Evolutionary conservation across 2,329 filamentous ascomycete genomes (phyloP), one percentile per base, ranked within the genome.

Genomic region (Triangularia verruculosa): DNA sequence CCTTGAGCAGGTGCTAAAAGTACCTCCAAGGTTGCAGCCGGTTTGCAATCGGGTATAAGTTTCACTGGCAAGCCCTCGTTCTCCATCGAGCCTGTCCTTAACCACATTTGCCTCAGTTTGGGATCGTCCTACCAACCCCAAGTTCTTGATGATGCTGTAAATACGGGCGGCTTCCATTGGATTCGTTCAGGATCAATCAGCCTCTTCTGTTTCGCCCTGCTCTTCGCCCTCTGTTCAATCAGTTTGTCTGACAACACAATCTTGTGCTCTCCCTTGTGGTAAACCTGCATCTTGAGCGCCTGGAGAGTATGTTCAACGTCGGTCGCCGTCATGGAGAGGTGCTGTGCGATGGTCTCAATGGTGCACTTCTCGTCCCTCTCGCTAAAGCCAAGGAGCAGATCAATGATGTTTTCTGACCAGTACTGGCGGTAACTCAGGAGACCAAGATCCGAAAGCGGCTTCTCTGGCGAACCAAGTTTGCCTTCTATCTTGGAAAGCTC

Each of bases 241-340:
- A 97, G 84, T 64, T 91, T 88, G 67, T 95, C 90, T 0, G 94
- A 93, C 30, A 99, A 83, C 24, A 98, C 92, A 70, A 99, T 91
- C 75, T 98, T 94, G 81, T 98, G 95, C 73, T 97, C 93, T 68
- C 93, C 93, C 81, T 96, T 96, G 71, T 93, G 92, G 74, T 98
- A 98, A 54, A 95, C 86, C 74, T 98, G 86, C 91, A 99, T 96
- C 74, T 94, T 95, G 65, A 97, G 81, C 62, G 93, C 93, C 74
- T 97, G 93, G 59, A 99, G 78, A 0, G 95, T 98, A 75, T 97
- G 93, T 76, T 98, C 88, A 13, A 99, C 94, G 74, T 99, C 95
- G 72, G 93, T 92, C 5, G 93, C 93, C n/a, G 94, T 98, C 94
- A 99, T 98, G 2, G 93, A 90, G 8, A 95, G 87, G 32, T 87